Evolutionary conservation across 805 yeast genomes (phyloP).

Genomic region (Saccharomyces mikatae): DNA sequence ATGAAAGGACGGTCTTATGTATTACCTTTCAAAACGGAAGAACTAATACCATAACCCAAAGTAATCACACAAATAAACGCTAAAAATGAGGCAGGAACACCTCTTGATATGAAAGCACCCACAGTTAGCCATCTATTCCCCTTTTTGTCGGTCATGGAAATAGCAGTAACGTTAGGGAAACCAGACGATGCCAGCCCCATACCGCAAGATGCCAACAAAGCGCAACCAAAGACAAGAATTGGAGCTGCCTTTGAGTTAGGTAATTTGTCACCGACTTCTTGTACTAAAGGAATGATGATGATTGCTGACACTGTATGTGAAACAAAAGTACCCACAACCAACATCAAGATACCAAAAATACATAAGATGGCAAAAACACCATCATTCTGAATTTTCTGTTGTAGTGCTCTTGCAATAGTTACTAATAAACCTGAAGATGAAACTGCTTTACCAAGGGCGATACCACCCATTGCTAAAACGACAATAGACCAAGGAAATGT

Average conservation of each 20-base stretch:
- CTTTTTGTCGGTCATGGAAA: conserved; percentile 83
- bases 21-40: conserved; percentile 22
- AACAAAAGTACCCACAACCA: conserved; percentile 87
- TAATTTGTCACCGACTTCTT: conserved; percentile 70
- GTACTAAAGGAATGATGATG: conserved; percentile 81
- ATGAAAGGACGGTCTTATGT: not conserved
- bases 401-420: conserved; percentile 67
- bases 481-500: conserved; percentile 96
- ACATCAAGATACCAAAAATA: conserved; percentile 74
- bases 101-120: conserved; percentile 74
- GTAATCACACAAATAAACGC: conserved; percentile 67
- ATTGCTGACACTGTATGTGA: conserved; percentile 96
- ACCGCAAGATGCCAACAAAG: conserved; percentile 80
- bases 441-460: conserved; percentile 89
- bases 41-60: conserved; percentile 75
- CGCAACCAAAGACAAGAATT: conserved; percentile 35
- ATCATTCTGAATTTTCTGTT: conserved; percentile 54
- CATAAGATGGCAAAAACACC: conserved; percentile 60
- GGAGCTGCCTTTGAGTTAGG: conserved; percentile 64
- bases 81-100: conserved; percentile 78
- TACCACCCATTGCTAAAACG: conserved; percentile 93
- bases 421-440: conserved; percentile 80
- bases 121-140: conserved; percentile 86
- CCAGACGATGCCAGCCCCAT: conserved; percentile 98
- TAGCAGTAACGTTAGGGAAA: conserved; percentile 97